Evolutionary conservation across 2,329 filamentous ascomycete species (phyloP).

Genomic region (Helotiales sp.): DNA sequence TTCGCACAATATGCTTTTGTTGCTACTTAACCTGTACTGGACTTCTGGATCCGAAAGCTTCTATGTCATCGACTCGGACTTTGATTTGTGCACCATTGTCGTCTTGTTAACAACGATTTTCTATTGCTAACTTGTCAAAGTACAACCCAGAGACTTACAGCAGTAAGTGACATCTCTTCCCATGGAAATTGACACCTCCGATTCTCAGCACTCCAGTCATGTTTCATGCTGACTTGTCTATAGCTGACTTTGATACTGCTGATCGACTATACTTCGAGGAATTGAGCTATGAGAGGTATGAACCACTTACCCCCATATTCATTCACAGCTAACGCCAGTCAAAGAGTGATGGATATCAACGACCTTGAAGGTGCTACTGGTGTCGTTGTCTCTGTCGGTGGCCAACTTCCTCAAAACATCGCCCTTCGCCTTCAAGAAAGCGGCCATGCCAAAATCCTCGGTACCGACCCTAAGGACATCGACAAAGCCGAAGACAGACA

Average conservation of each 20-base stretch:
- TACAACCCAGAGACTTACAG: conserved; percentile 62
- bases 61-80: neutral
- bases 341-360: conserved; percentile 87
- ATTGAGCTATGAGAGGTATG: conserved; percentile 73
- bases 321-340: too few relatives aligned
- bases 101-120: neutral
- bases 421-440: conserved; percentile 90
- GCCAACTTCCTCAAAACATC: conserved; percentile 96
- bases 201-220: too few relatives aligned
- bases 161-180: too few relatives aligned
- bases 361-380: conserved; percentile 82
- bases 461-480: conserved; percentile 90
- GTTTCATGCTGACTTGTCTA: too few relatives aligned
- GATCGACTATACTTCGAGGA: conserved; percentile 97
- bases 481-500: conserved; percentile 98
- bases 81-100: neutral
- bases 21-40: neutral
- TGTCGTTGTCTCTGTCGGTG: conserved; percentile 93
- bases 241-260: conserved; percentile 85
- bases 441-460: conserved; percentile 78
- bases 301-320: too few relatives aligned
- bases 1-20: too few relatives aligned
- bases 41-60: neutral
- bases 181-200: too few relatives aligned
- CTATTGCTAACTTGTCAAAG: conserved; percentile 25